Evolutionary conservation across 768 basidiomycete genomes (phyloP), one percentile per base, ranked within the genome.

Genomic region (Leccinum rimulosum): DNA sequence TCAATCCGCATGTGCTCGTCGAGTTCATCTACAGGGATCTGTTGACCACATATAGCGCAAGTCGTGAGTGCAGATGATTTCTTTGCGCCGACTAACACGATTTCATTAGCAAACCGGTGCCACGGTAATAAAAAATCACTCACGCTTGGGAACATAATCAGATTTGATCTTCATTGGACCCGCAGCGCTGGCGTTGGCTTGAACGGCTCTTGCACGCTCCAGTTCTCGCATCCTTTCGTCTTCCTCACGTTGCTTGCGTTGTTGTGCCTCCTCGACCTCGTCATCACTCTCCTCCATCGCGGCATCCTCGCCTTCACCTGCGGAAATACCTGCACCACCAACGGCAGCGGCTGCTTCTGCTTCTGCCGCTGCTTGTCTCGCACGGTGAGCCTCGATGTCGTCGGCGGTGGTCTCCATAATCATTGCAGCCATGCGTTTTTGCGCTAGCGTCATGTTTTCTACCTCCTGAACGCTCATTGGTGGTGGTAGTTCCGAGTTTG

Each of bases 1-100:
- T 99, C 97, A 70, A 98, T 98, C 66, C 97, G 92, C 86, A 98
- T 95, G 73, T 98, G 97, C 71, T 98, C 95, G 65, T 96, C 86
- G 49, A 98, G 78, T 72, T 98, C 96, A 75, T 97, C 91, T 67
- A 95, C 89, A 28, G 97, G 89, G 38, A 99, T 91, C 74, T 94
- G 89, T 73, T 98, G 95, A n/a, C 91, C 89, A 76, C 95, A 97
- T 66, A 98, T 89, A 17, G 88, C 82, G 77, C 95, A 98, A 30
- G 89, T 94, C 4, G 93, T 90, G 76, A 91, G 87, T 38, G 86
- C 82, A 52, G 76, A 80, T 64, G 83, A 81, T 61, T 75, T 73
- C 74, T 85, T 87, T 43, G 81, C 75, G 55, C 87, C 87, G 33
- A 91, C 89, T 92, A 14, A n/a, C 47, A 27, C 52, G n/a, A 31